phyloP scores from a whole-genome alignment of 2,329 filamentous ascomycete species.

The Cladosporium sp. region DNA sequence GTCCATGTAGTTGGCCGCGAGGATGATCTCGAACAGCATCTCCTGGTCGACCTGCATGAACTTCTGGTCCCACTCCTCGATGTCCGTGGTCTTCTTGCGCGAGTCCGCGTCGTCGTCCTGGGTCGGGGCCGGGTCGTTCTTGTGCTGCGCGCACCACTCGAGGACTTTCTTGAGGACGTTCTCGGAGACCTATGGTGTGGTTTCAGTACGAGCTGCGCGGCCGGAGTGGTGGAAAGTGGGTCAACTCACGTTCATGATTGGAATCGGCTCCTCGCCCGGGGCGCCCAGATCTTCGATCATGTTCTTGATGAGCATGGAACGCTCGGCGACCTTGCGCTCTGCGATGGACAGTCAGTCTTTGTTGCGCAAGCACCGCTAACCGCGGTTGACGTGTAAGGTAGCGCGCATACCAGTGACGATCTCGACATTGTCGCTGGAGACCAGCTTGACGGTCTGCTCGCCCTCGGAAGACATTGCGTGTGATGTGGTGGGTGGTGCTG shows the following conservation, averaged over 20 bases:
- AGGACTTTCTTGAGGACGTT: conserved; percentile 91
- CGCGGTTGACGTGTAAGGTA: neutral
- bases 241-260: conserved; percentile 65
- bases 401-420: conserved; percentile 34
- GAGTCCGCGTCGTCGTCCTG: conserved; percentile 88
- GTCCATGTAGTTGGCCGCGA: conserved; percentile 96
- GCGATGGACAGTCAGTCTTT: conserved; percentile 14
- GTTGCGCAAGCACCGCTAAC: conserved; percentile 1
- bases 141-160: conserved; percentile 96
- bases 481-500: conserved; percentile 13
- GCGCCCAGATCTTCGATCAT: conserved; percentile 88
- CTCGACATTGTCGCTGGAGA: conserved; percentile 41
- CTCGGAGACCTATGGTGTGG: conserved; percentile 64
- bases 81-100: conserved; percentile 97
- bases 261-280: conserved; percentile 61
- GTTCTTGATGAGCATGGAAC: conserved; percentile 95
- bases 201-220: neutral
- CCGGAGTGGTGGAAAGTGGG: neutral
- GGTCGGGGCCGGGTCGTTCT: conserved; percentile 72
- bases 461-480: conserved; percentile 28
- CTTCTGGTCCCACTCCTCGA: conserved; percentile 99
- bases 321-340: conserved; percentile 79
- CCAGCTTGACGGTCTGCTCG: conserved; percentile 36
- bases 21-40: conserved; percentile 99
- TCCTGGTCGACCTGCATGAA: conserved; percentile 99